Base-by-base conservation (phyloP, 2,329 filamentous ascomycete genomes). In the Ascocoryne sarcoides region DNA sequence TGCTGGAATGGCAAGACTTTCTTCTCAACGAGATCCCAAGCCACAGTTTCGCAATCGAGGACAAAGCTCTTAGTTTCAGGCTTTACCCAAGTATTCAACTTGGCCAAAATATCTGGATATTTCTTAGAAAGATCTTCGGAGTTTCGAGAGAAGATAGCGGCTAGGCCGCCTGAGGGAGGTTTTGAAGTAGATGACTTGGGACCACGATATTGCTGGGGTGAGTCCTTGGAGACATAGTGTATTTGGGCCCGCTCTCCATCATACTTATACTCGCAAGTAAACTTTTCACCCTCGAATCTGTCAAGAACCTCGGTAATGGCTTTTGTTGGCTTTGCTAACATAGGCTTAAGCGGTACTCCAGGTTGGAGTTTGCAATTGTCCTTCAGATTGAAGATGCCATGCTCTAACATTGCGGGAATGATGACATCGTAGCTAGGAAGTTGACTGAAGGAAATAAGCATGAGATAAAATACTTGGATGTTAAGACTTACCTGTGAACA, bases 221-320 rank as follows among this genome's bases (percentile, higher is more conserved):
- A 75, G 46, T 90, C 84, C 47, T 87, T 85, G 4, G 89, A 82
- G 21, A 96, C 87, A 52, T 94, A 98, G 60, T 98, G 92, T 37
- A 98, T 96, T 60, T 98, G 92, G n/a, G 92, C 92, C 59, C 92
- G 75, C 63, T 98, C 92, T 36, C 92, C 92, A 55, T 98, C 92
- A 58, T 98, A 98, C 63, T 98, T 98, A 71, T 94, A 98, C 61
- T 98, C 92, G 65, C 92, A 98, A 1, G 92, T 96, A 57, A 98
- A 98, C 18, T 82, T 84, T 59, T 95, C 92, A 48, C 84, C 80
- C 60, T 96, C 92, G 51, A 98, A 98, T 4, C 92, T 84, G 62
- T 98, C 90, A 9, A 98, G 73, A 0, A 98, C 92, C 64, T 98
- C 92, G 1, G 89, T 95, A 54, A 98, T 95, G 4, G 92, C 89